phyloP scores from a whole-genome alignment of 148 eudicot species.

The Rhododendron henanense region DNA sequence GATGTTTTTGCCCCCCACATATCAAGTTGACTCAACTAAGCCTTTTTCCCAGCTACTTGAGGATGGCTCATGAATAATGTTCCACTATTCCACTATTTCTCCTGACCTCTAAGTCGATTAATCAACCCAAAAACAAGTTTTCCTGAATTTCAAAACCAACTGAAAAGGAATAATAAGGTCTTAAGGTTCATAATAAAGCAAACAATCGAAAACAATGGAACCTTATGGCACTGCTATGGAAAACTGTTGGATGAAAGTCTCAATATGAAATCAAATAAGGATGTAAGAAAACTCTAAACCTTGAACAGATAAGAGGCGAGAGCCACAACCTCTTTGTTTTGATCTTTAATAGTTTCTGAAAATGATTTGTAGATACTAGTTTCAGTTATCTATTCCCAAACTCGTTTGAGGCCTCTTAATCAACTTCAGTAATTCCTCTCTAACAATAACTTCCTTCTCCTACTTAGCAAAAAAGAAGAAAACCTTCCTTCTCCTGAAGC shows the following conservation, averaged over 20 bases:
- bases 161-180: not conserved
- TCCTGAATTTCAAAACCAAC: not conserved
- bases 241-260: not conserved
- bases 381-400: constrained; percentile 24
- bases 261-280: not conserved
- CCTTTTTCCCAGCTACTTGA: not conserved
- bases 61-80: not conserved
- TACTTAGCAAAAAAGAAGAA: not conserved
- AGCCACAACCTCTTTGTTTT: not conserved
- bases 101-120: not conserved
- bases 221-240: not conserved
- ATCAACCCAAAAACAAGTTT: not conserved
- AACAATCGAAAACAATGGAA: not conserved
- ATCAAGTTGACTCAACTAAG: not conserved
- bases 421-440: not conserved
- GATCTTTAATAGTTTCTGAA: not conserved
- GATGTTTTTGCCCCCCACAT: not conserved
- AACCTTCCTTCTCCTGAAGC: not conserved
- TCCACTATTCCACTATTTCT: not conserved
- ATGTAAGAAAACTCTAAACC: not conserved
- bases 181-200: not conserved
- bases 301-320: constrained; percentile 3
- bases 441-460: not conserved
- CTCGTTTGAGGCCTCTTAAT: not conserved
- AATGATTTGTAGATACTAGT: constrained; percentile 3